Conservation (phyloP, 305 asterid genomes). For the Coffea humblotiana region DNA sequence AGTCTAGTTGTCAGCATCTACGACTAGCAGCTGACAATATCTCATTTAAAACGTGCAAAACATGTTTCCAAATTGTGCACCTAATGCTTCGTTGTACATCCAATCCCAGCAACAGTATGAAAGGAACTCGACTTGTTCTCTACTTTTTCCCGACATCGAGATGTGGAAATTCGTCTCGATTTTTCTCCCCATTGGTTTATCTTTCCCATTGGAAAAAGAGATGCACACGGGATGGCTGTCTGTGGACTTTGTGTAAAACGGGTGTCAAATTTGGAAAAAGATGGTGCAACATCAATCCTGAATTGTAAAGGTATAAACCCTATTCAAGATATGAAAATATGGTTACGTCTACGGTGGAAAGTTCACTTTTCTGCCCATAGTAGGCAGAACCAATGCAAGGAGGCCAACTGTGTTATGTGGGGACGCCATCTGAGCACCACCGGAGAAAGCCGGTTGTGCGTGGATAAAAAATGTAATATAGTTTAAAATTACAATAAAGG, state of each 20-base stretch:
- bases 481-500: too few species aligned
- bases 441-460: too few species aligned
- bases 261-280: not conserved
- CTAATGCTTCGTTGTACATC: not conserved
- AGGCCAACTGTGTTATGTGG: too few species aligned
- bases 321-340: not conserved
- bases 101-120: not conserved
- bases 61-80: not conserved
- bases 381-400: too few species aligned
- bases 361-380: too few species aligned
- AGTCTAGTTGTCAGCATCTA: not conserved
- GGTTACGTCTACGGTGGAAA: too few species aligned
- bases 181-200: too few species aligned
- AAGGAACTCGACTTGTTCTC: not conserved
- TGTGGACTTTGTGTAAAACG: not conserved
- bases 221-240: not conserved
- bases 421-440: too few species aligned
- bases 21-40: not conserved
- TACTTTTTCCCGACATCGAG: not conserved
- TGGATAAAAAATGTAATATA: too few species aligned
- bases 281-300: not conserved
- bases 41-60: not conserved
- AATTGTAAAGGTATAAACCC: not conserved
- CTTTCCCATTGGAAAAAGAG: not conserved
- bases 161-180: not conserved